Percentiles rank a stretch among this genome's conserved stretches.
These are phyloP conservation scores for Limonomyces culmigenus DNA, from an alignment of 1,284 basidiomycete species.

Conservation along the genomic window DNA sequence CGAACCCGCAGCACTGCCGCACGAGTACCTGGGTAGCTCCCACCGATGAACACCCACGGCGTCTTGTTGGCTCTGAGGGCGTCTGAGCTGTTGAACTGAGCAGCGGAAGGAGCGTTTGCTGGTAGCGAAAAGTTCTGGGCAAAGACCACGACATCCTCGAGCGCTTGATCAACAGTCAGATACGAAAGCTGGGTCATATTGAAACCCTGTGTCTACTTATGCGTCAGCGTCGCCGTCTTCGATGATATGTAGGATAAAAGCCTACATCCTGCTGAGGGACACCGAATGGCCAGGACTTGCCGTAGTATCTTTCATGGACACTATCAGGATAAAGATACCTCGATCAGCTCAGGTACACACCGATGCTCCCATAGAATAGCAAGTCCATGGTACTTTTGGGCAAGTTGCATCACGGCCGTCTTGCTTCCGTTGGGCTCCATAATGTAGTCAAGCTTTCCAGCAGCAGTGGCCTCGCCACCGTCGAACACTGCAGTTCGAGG, in stretches of 20 bases:
- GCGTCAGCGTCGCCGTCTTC: too few relatives aligned
- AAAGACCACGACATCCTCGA: constrained; percentile 41
- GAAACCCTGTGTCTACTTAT: too few relatives aligned
- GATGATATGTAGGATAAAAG: too few relatives aligned
- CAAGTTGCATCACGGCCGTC: constrained; percentile 28
- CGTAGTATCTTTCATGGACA: too few relatives aligned
- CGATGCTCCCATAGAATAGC: constrained; percentile 42
- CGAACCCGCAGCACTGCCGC: too few relatives aligned
- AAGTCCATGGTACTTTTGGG: constrained; percentile 26
- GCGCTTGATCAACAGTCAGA: constrained; percentile 37
- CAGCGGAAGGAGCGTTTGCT: too few relatives aligned
- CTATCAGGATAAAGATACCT: too few relatives aligned
- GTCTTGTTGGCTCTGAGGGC: constrained; percentile 23
- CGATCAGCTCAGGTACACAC: constrained; percentile 24
- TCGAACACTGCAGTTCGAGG: neutral
- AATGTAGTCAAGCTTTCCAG: too few relatives aligned
- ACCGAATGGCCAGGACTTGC: too few relatives aligned
- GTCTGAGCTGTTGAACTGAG: constrained; percentile 11
- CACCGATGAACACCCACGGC: constrained; percentile 31
- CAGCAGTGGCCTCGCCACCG: too few relatives aligned
- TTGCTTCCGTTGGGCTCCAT: too few relatives aligned
- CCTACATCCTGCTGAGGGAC: too few relatives aligned
- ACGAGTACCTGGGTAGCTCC: constrained; percentile 31
- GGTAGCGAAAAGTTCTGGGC: constrained; percentile 33
- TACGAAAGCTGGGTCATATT: constrained; percentile 39